phyloP scores from a whole-genome alignment of 2,329 filamentous ascomycete genomes.

The Fusarium papillatum region DNA sequence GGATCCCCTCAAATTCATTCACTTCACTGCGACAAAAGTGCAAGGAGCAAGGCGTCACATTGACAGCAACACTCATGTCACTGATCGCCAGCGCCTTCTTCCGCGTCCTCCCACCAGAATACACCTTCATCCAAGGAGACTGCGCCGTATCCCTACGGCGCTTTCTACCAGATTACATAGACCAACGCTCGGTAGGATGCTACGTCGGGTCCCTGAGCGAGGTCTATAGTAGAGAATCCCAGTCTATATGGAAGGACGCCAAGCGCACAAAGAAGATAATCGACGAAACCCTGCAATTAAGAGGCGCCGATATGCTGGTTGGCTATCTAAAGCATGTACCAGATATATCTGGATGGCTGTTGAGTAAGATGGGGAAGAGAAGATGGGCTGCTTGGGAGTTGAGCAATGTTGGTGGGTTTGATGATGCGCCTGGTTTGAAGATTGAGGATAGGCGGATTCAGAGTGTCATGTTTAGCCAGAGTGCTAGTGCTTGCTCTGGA shows the following conservation, averaged over 20 bases:
- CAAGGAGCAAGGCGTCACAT: not conserved
- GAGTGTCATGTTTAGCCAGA: not conserved
- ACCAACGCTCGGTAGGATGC: conserved; percentile 8
- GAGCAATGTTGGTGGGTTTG: not conserved
- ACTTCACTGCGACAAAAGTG: not conserved
- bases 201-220: conserved; percentile 25
- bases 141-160: conserved; percentile 17
- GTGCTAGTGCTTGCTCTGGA: not conserved
- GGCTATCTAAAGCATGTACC: not conserved
- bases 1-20: not conserved
- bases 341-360: not conserved
- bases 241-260: not conserved
- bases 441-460: not conserved
- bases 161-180: not conserved
- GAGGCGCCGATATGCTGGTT: not conserved
- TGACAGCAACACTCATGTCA: not conserved
- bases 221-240: conserved; percentile 4
- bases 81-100: conserved; percentile 3
- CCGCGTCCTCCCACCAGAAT: conserved; percentile 1
- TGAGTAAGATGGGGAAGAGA: not conserved
- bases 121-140: conserved; percentile 14
- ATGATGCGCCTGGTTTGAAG: not conserved
- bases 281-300: not conserved
- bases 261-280: not conserved
- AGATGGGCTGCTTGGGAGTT: not conserved